Percentiles rank a stretch among this genome's conserved stretches.
phyloP scores from a whole-genome alignment of 345 rosid species.

The Luvunga scandens region DNA sequence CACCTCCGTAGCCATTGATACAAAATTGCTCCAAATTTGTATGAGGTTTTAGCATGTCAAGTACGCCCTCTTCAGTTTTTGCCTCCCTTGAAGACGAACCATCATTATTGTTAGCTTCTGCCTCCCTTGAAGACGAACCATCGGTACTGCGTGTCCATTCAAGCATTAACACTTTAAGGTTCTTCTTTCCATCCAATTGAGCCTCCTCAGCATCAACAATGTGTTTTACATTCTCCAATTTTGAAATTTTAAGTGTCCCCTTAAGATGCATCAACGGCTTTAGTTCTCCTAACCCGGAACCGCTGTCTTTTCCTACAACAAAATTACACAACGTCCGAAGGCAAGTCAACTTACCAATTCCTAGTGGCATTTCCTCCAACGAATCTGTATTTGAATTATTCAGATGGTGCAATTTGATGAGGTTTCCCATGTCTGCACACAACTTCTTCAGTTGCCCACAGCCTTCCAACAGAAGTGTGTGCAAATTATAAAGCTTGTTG shows the following conservation, averaged over 20 bases:
- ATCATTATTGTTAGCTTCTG: no score
- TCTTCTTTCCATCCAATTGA: no score
- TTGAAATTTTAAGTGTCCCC: neutral
- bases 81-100: neutral
- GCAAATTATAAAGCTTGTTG: no score
- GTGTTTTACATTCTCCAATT: neutral
- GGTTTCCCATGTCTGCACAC: no score
- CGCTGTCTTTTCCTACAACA: constrained; percentile 5
- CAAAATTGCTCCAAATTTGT: neutral
- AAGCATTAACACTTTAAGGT: no score
- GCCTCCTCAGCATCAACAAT: constrained; percentile 17
- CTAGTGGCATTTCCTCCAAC: neutral
- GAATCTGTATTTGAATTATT: neutral
- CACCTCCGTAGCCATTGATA: neutral
- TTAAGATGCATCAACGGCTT: neutral
- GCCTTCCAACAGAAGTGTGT: no score
- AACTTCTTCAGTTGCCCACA: no score
- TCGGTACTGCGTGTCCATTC: neutral
- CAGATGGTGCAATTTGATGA: no score
- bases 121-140: no score
- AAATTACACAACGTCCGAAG: neutral
- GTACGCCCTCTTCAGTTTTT: neutral
- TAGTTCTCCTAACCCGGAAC: neutral
- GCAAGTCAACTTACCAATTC: neutral
- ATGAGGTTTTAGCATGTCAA: constrained; percentile 8